Percentiles rank a stretch among this genome's conserved stretches.
Conservation (phyloP, 768 basidiomycete species). For the Auriscalpium orientale region DNA sequence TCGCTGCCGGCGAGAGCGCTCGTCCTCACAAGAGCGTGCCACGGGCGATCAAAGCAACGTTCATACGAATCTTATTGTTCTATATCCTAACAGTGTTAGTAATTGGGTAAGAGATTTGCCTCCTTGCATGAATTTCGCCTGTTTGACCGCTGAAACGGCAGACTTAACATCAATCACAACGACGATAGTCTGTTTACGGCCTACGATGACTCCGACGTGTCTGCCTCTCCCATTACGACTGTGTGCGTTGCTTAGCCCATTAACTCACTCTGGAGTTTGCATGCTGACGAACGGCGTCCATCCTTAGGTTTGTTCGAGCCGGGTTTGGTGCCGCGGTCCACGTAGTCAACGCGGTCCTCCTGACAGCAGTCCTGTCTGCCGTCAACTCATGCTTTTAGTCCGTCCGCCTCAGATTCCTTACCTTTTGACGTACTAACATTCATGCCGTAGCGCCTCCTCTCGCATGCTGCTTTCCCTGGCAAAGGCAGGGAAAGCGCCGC, state of each 20-base stretch:
- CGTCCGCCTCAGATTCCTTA: conserved; percentile 35
- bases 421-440: no score
- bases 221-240: no score
- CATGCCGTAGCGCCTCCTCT: no score
- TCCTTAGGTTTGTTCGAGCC: conserved; percentile 45
- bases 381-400: conserved; percentile 60
- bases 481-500: conserved; percentile 56
- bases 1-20: conserved; percentile 66
- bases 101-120: no score
- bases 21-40: conserved; percentile 59
- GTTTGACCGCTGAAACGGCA: no score
- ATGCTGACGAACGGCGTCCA: no score
- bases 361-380: conserved; percentile 59
- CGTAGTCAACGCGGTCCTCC: conserved; percentile 58
- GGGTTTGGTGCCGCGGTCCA: conserved; percentile 56
- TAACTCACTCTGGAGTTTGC: no score
- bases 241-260: no score
- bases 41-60: conserved; percentile 58
- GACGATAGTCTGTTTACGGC: no score
- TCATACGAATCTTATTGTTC: conserved; percentile 58
- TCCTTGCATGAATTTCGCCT: no score
- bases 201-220: no score
- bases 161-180: no score
- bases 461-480: conserved; percentile 29
- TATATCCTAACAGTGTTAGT: conserved; percentile 15